Percentiles rank a stretch among this genome's conserved stretches.
These are phyloP conservation scores for Globisporangium alternatum DNA, from an alignment of 352 stramenopile species.

Conservation along the genomic window DNA sequence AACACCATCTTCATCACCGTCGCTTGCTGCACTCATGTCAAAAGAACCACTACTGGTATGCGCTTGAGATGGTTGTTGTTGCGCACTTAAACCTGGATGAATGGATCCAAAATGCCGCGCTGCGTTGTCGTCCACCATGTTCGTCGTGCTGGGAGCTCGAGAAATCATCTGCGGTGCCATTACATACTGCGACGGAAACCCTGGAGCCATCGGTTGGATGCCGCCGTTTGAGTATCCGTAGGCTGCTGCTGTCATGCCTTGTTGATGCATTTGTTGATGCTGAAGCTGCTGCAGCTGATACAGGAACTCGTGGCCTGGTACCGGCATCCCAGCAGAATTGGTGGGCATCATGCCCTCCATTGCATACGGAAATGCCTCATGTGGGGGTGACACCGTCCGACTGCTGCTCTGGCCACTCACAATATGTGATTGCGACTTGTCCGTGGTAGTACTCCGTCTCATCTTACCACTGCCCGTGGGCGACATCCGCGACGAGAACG, in stretches of 20 bases:
- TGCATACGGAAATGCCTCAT: conserved; percentile 4
- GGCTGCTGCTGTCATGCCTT: conserved; percentile 23
- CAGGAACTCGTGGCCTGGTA: conserved; percentile 27
- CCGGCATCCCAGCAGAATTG: conserved; percentile 2
- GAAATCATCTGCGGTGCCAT: conserved; percentile 8
- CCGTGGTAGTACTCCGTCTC: neutral
- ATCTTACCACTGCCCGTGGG: conserved; percentile 20
- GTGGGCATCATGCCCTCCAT: conserved; percentile 15
- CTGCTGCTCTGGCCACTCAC: conserved; percentile 12
- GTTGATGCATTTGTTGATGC: conserved; percentile 35
- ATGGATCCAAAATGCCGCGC: neutral
- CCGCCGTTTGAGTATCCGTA: conserved; percentile 30
- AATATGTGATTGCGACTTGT: conserved; percentile 12
- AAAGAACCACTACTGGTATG: neutral
- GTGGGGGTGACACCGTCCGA: conserved; percentile 1
- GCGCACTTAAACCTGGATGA: neutral
- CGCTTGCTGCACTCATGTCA: neutral
- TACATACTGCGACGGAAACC: conserved; percentile 16
- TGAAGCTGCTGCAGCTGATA: conserved; percentile 55
- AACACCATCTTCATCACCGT: conserved; percentile 16
- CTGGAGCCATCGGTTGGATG: conserved; percentile 19
- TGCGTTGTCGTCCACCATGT: conserved; percentile 1
- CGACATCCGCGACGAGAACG: conserved; percentile 22
- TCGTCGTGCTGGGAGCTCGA: conserved; percentile 10
- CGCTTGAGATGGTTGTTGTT: conserved; percentile 2